Evolutionary conservation across 257 asterid genomes (phyloP), one percentile per base, ranked within the genome.

Genomic region (Nicotiana tomentosiformis): DNA sequence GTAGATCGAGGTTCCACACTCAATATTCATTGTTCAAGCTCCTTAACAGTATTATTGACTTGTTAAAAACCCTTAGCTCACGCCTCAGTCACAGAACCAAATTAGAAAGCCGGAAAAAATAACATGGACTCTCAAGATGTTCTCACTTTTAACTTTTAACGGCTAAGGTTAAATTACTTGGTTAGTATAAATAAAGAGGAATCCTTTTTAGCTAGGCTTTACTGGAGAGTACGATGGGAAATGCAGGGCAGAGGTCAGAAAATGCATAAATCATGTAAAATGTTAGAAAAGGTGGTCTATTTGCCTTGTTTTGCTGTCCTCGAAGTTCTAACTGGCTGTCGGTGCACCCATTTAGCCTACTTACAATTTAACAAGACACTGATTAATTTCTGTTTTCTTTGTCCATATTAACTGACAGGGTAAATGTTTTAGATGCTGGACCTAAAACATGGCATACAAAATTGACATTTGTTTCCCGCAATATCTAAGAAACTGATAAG

Each of bases 281-380:
- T 58, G 29, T 12, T 49, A 4, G 26, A 49, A 49, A 76, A 51
- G 8, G 16, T 51, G 30, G 64, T 56, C 15, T 32, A 49, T 26
- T 49, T 39, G 46, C 29, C 51, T 76, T 76, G 78, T 14, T 23
- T 23, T 49, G 11, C 39, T 51, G 7, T 51, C 65, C 64, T 76
- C 26, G 26, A 76, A 76, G 20, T 76, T 76, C 80, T 64, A 51
- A 29, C 46, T 49, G 49, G 80, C 65, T 76, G 80, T 76, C 80
- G 80, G 65, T 76, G 80, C 80, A 8, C 5, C 65, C 29, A 76
- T 14, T 12, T 51, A 51, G 64, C 65, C 46, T 26, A 9, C 51
- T 43, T 9, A 14, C 7, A 53, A 53, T 53, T 53, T 14, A 53
- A 53, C 6, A 53, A 15, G 18, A 14, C 58, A 3, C 10, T 51